Percentiles rank a stretch among this genome's conserved stretches.
These are phyloP conservation scores for Baffinella frigidus DNA, from an alignment of 208 protist species.

Conservation along the genomic window DNA sequence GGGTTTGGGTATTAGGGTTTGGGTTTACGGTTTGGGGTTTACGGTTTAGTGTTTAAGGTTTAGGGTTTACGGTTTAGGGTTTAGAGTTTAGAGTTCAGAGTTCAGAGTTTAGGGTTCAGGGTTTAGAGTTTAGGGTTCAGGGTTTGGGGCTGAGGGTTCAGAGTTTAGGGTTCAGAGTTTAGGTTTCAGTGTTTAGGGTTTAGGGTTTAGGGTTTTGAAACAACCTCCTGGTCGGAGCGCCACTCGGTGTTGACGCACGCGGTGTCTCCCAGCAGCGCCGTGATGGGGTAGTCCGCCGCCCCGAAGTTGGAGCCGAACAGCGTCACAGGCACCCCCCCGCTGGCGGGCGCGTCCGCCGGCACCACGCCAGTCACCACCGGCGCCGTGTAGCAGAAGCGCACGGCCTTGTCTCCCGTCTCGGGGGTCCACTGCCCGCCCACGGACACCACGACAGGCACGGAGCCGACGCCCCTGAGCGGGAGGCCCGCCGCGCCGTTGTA, in stretches of 20 bases:
- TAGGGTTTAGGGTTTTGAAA: no score
- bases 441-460: neutral
- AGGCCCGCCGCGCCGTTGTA: neutral
- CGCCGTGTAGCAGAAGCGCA: conserved; percentile 4
- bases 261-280: neutral
- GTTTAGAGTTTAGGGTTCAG: no score
- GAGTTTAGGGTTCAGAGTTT: no score
- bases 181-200: no score
- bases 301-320: conserved; percentile 32
- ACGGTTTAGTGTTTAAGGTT: no score
- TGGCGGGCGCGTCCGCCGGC: neutral
- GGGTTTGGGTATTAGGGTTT: no score
- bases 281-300: neutral
- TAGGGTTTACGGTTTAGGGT: no score
- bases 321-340: conserved; percentile 1
- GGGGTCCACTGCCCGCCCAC: neutral
- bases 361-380: neutral
- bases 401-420: neutral
- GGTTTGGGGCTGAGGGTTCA: no score
- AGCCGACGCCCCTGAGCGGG: neutral
- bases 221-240: conserved; percentile 16
- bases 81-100: no score
- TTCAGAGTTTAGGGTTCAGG: no score
- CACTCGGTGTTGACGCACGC: neutral
- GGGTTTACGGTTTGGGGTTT: no score